A percentile compares a stretch with the other conserved stretches of the same genome.
Evolutionary conservation across 192 early-diverging fungal species (phyloP).

Genomic region (Irineochytrium annulatum): DNA sequence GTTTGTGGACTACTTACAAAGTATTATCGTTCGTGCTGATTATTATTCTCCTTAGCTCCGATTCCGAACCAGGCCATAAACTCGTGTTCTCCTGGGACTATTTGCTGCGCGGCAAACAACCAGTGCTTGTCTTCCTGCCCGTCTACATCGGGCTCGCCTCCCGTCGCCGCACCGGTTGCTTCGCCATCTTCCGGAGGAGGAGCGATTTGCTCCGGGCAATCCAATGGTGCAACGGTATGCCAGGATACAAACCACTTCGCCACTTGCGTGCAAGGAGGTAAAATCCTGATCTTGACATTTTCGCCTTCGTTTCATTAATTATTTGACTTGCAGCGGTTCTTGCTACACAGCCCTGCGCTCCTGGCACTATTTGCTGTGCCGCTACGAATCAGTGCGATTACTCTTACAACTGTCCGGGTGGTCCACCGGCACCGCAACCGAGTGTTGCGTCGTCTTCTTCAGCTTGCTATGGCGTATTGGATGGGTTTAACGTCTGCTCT

Average conservation of each 20-base stretch:
- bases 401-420: neutral
- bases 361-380: neutral
- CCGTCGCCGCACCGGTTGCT: neutral
- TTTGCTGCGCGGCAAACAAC: neutral
- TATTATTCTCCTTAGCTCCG: too few relatives aligned
- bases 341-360: neutral
- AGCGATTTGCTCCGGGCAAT: neutral
- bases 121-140: neutral
- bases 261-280: neutral
- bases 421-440: neutral
- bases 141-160: neutral
- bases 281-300: neutral
- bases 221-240: constrained; percentile 1
- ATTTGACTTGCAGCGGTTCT: too few relatives aligned
- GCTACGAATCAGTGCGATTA: neutral
- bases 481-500: constrained; percentile 2
- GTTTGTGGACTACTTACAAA: too few relatives aligned
- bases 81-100: neutral
- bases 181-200: neutral
- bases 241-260: neutral
- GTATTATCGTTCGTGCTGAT: too few relatives aligned
- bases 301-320: neutral
- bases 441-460: too few relatives aligned
- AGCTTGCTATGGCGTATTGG: neutral
- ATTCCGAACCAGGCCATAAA: constrained; percentile 5